phyloP scores from a whole-genome alignment of 2,329 filamentous ascomycete genomes.

The Trichophyton mentagrophytes region DNA sequence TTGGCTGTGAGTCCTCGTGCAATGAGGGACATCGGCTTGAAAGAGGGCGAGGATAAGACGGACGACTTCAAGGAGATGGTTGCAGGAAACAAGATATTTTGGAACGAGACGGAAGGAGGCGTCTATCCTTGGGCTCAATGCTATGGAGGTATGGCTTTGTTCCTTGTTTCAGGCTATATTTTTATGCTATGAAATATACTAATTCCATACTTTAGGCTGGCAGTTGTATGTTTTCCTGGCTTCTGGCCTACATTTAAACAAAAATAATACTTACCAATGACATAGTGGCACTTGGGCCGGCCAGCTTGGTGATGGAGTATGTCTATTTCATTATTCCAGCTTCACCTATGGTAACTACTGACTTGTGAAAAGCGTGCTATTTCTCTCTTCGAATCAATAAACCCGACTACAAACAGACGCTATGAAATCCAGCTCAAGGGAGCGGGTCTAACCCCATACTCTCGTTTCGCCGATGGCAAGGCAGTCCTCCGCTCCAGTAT shows the following conservation, averaged over 20 bases:
- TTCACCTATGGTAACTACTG: background rate
- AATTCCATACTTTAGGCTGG: conserved; percentile 26
- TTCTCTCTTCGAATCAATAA: conserved; percentile 80
- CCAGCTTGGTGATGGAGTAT: conserved; percentile 74
- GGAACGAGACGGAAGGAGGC: conserved; percentile 58
- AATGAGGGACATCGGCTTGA: conserved; percentile 67
- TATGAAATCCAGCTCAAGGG: conserved; percentile 95
- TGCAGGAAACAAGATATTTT: conserved; percentile 69
- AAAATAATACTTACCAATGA: conserved; percentile 21
- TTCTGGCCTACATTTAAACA: background rate
- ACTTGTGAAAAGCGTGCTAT: conserved; percentile 52
- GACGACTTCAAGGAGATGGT: conserved; percentile 66
- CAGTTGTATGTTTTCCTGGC: conserved; percentile 32
- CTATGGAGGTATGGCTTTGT: conserved; percentile 60
- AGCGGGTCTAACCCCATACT: conserved; percentile 86
- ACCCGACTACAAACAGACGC: conserved; percentile 53
- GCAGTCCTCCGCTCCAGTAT: conserved; percentile 88
- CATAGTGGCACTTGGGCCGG: conserved; percentile 73
- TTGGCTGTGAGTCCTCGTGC: conserved; percentile 69
- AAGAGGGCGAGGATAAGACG: conserved; percentile 52
- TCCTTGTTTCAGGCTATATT: conserved; percentile 5
- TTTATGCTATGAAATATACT: background rate
- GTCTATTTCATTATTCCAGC: conserved; percentile 8
- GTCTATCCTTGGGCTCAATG: conserved; percentile 98
- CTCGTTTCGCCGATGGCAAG: conserved; percentile 88